Evolutionary conservation across 2,329 filamentous ascomycete species (phyloP), one percentile per base, ranked within the genome.

Genomic region (Calonectria crousiana): DNA sequence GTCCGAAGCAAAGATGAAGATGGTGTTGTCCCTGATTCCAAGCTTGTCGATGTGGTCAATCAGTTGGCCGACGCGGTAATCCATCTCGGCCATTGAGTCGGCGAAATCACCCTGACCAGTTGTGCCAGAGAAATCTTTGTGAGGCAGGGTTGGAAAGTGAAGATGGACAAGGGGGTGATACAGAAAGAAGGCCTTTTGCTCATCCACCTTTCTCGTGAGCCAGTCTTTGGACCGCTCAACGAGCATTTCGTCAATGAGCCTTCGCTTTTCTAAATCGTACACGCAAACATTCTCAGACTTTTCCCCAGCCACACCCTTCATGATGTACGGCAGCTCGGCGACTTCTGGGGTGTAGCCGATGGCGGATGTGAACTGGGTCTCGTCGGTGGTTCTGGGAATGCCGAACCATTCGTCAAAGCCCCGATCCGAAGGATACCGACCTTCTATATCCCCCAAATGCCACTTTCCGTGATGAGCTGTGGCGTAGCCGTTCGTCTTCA

Each of bases 381-480:
- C 84, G 66, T 85, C 83, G 0, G 83, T 84, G 0, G 83, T 85
- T 9, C 84, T 71, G 0, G 83, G 84, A 20, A 85, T 85, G 0
- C 84, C 83, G 13, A 81, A 83, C 83, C 84, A 85, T 41, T 85
- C 82, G 34, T 85, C 82, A 30, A 85, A 85, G 0, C 84, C 84
- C 2, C 84, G 69, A 34, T 84, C 84, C 2, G 80, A 83, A 0
- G 83, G 83, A 10, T 84, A 85, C 1, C 84, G 79, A 0, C 84
- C 84, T 0, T 80, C 78, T 1, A 84, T 74, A 60, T 85, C 83
- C 0, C 84, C 83, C 2, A 85, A 74, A 51, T 85, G 83, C 84
- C 84, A 85, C 44, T 85, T 84, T 0, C 83, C 83, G 53, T 84
- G 82, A 62, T 85, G 83, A 0, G 83, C 83, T 0, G 78, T 84